Evolutionary conservation across 345 rosid species (phyloP).

Genomic region (sweet orange (Citrus sinensis)): DVS_A1.0 CM039166.1:21083501-21084000

Average conservation of each 20-base stretch:
- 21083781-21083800: background rate
- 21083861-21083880: background rate
- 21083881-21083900: background rate
- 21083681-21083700: no score
- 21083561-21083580: background rate
- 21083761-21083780: background rate
- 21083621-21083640: no score
- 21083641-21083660: no score
- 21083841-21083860: background rate
- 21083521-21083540: background rate
- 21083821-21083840: background rate
- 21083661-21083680: no score
- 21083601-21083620: no score
- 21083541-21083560: no score
- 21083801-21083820: background rate
- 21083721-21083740: background rate
- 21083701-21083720: background rate
- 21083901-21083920: background rate
- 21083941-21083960: background rate
- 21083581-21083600: no score
- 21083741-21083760: background rate
- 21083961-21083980: background rate
- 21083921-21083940: background rate
- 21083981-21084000: background rate
- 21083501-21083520: no score